Evolutionary conservation across 2,329 filamentous ascomycete species (phyloP).

Genomic region (Aspergillus niger): DNA sequence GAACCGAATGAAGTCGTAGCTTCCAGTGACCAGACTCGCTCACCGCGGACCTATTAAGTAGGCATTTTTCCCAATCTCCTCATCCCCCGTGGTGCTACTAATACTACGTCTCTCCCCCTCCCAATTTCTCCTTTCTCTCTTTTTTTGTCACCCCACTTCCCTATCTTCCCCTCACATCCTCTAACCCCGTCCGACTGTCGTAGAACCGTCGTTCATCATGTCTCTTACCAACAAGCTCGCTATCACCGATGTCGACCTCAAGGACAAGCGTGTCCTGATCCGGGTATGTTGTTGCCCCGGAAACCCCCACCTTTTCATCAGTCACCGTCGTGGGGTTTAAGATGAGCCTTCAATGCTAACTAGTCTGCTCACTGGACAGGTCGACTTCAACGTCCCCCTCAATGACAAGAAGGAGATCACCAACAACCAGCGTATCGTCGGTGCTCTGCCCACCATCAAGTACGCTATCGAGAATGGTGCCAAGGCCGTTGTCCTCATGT

Average conservation of each 20-base stretch:
- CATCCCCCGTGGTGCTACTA: neutral
- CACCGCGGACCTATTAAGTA: constrained; percentile 24
- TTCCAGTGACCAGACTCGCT: constrained; percentile 17
- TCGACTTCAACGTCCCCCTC: constrained; percentile 99
- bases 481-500: constrained; percentile 95
- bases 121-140: constrained; percentile 8
- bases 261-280: constrained; percentile 97
- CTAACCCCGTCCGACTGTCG: constrained; percentile 14
- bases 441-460: constrained; percentile 93
- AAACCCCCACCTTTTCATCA: constrained; percentile 26
- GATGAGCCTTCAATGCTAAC: constrained; percentile 12
- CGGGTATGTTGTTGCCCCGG: constrained; percentile 64
- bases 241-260: constrained; percentile 93
- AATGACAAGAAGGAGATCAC: constrained; percentile 91
- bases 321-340: neutral
- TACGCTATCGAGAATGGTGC: constrained; percentile 87
- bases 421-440: constrained; percentile 97
- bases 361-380: constrained; percentile 55
- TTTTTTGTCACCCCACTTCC: constrained; percentile 8
- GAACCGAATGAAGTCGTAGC: constrained; percentile 9
- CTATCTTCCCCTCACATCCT: constrained; percentile 10
- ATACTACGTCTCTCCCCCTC: constrained; percentile 11
- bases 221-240: constrained; percentile 98
- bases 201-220: constrained; percentile 58
- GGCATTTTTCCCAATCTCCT: constrained; percentile 18